Percentiles rank a stretch among this genome's conserved stretches.
These are phyloP conservation scores for Eucalyptus erythrocorys DNA, from an alignment of 345 rosid species.

Conservation along the genomic window DNA sequence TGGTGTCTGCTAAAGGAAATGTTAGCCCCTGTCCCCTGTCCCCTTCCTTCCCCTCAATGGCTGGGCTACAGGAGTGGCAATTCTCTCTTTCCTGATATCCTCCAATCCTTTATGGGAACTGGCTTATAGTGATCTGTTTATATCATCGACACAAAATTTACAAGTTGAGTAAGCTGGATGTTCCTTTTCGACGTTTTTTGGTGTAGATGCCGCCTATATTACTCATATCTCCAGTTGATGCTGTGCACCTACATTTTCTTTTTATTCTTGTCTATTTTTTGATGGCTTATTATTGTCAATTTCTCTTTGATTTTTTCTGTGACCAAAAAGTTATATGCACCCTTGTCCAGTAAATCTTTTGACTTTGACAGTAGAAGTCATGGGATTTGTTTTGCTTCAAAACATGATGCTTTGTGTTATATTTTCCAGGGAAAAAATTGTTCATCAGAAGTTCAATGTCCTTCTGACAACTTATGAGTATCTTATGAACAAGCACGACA, in stretches of 20 bases:
- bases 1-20: not conserved
- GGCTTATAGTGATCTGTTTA: not conserved
- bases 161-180: not conserved
- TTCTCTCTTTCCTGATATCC: not conserved
- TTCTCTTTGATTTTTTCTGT: not conserved
- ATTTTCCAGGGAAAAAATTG: slow-evolving; percentile 75
- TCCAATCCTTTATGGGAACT: not conserved
- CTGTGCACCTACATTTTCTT: not conserved
- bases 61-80: not conserved
- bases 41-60: not conserved
- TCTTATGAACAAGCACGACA: slow-evolving; percentile 95
- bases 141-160: not conserved
- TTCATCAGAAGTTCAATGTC: slow-evolving; percentile 80
- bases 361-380: not conserved
- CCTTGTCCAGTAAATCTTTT: not conserved
- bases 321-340: not conserved
- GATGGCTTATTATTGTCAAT: not conserved
- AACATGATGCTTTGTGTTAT: not conserved
- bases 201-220: not conserved
- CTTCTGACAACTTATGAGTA: slow-evolving; percentile 89
- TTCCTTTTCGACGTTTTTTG: not conserved
- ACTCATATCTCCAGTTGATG: not conserved
- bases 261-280: not conserved
- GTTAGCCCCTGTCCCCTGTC: not conserved
- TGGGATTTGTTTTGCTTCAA: not conserved